These are phyloP conservation scores for Citrus hindsii DNA, from an alignment of 345 rosid species.

Conservation along the genomic window DNA sequence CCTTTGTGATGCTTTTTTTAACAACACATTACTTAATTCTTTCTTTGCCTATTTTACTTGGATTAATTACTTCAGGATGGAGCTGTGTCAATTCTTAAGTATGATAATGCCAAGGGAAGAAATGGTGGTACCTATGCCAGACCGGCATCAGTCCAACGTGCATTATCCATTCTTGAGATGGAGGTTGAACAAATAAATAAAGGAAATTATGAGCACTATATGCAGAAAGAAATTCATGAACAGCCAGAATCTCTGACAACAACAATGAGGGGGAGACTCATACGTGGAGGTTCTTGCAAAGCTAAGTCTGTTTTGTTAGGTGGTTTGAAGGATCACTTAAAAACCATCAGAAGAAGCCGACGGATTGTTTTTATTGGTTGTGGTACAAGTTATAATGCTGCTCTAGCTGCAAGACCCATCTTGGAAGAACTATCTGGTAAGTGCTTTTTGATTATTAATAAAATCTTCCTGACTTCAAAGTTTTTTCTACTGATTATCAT, in stretches of 20 bases:
- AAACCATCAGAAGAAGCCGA: constrained; percentile 86
- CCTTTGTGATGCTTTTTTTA: background rate
- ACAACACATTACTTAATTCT: background rate
- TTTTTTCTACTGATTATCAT: background rate
- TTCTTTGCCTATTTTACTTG: background rate
- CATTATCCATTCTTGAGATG: constrained; percentile 92
- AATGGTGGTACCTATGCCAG: constrained; percentile 43
- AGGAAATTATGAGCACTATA: constrained; percentile 86
- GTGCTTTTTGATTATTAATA: constrained; percentile 13
- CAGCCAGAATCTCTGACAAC: constrained; percentile 96
- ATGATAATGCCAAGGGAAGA: constrained; percentile 63
- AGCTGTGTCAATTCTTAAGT: constrained; percentile 73
- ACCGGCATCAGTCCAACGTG: constrained; percentile 89
- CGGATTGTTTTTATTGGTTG: constrained; percentile 92
- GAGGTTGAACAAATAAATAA: constrained; percentile 97
- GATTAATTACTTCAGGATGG: constrained; percentile 62
- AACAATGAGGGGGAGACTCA: constrained; percentile 95
- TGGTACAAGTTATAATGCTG: constrained; percentile 97
- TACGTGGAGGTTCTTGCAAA: constrained; percentile 84
- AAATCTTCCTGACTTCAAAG: background rate
- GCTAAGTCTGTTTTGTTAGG: constrained; percentile 86
- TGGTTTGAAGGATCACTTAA: constrained; percentile 92
- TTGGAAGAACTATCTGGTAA: constrained; percentile 95
- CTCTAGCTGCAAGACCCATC: constrained; percentile 92
- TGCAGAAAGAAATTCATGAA: constrained; percentile 99